Percentiles rank a stretch among this genome's conserved stretches.
phyloP scores from a whole-genome alignment of 768 basidiomycete species.

The Agrocybe pediades region DNA sequence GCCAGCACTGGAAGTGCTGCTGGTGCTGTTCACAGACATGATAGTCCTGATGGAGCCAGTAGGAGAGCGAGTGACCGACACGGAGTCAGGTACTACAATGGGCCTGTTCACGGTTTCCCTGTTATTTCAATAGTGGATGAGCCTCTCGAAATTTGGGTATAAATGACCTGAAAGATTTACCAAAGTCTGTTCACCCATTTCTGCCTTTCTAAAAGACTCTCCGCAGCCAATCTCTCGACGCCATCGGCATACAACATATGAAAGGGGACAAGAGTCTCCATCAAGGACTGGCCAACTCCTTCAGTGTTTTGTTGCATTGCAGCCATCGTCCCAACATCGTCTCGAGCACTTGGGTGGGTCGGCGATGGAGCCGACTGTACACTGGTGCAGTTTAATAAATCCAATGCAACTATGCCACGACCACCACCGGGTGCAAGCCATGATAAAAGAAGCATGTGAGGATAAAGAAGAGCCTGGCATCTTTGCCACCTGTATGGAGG shows the following conservation, averaged over 20 bases:
- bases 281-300: conserved; percentile 47
- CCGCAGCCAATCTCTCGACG: conserved; percentile 85
- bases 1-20: conserved; percentile 47
- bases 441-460: conserved; percentile 80
- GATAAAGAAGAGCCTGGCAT: conserved; percentile 81
- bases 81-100: conserved; percentile 44
- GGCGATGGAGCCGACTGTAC: conserved; percentile 85
- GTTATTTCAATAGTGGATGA: neutral
- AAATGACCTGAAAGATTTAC: conserved; percentile 44
- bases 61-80: conserved; percentile 50
- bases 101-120: conserved; percentile 82
- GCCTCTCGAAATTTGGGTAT: conserved; percentile 1
- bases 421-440: conserved; percentile 88
- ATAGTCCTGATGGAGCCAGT: conserved; percentile 71
- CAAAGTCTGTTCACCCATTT: conserved; percentile 92
- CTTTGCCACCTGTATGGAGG: conserved; percentile 81
- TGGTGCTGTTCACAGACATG: conserved; percentile 50
- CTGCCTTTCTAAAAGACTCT: conserved; percentile 82
- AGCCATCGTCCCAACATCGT: conserved; percentile 87
- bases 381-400: conserved; percentile 83
- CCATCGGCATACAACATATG: conserved; percentile 91
- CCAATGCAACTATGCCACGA: conserved; percentile 82
- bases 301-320: conserved; percentile 62
- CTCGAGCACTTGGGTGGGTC: conserved; percentile 75
- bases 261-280: conserved; percentile 85